phyloP scores from a whole-genome alignment of 495 filamentous ascomycete genomes.

The Penicillium cataractarum region DNA sequence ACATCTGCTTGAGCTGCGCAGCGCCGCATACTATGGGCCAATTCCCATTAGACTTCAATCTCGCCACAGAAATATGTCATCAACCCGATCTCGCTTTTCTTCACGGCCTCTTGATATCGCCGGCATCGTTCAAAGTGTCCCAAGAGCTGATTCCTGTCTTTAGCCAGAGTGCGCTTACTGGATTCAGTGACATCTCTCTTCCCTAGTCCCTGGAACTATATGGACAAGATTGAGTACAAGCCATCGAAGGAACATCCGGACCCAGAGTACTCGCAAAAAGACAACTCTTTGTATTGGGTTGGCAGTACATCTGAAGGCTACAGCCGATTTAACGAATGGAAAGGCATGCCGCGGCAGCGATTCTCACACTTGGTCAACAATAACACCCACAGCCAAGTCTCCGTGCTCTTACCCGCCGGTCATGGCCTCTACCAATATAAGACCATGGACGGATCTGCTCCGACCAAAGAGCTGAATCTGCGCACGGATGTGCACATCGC shows the following conservation, averaged over 20 bases:
- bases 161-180: constrained; percentile 68
- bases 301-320: constrained; percentile 62
- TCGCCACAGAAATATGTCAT: constrained; percentile 71
- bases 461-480: constrained; percentile 31
- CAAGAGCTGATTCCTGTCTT: constrained; percentile 73
- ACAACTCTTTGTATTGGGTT: constrained; percentile 55
- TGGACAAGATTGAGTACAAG: constrained; percentile 50
- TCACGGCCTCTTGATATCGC: constrained; percentile 70
- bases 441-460: constrained; percentile 39
- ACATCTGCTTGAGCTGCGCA: constrained; percentile 64
- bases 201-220: constrained; percentile 54
- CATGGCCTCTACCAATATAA: constrained; percentile 41
- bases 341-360: constrained; percentile 62
- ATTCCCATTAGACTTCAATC: constrained; percentile 66
- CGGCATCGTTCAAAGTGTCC: constrained; percentile 62
- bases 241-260: constrained; percentile 45
- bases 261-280: constrained; percentile 42
- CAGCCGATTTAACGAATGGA: constrained; percentile 55
- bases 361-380: constrained; percentile 59
- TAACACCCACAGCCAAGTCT: constrained; percentile 47
- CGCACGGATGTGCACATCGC: constrained; percentile 51
- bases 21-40: constrained; percentile 68
- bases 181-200: constrained; percentile 54
- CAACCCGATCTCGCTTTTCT: constrained; percentile 77
- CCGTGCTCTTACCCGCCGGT: constrained; percentile 42